Evolutionary conservation across 1,284 basidiomycete genomes (phyloP), one percentile per base, ranked within the genome.

Genomic region (Ganoderma meredithae): DNA sequence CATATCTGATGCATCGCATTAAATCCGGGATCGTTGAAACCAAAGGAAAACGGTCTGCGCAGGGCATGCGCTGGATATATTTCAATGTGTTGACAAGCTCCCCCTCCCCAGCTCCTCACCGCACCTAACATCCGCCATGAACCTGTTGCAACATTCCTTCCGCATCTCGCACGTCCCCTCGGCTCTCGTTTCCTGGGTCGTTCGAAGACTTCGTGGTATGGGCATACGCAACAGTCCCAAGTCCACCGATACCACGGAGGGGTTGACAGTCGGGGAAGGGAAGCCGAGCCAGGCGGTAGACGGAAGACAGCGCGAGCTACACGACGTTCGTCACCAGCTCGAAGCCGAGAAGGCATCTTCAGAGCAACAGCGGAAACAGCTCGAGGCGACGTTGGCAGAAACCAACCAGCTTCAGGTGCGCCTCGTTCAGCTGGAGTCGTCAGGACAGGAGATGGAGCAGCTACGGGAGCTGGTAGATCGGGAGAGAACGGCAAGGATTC

Each of bases 371-470:
- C 27, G 15, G 8, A 17, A 17, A 33, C 19, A 58, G 19, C 33
- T 58, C 55, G 55, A 39, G 36, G n/a, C 33, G 17, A 17, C 33
- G n/a, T 2, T 31, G 36, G 55, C 17, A 12, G 55, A 58, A 13
- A 39, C 7, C 15, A 27, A 10, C 8, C 55, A 39, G 17, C 19
- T 58, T 12, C 55, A 58, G 33, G 19, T 58, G 33, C 55, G 55
- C 33, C 55, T 58, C n/a, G 9, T 22, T 13, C 55, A 58, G n/a
- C 55, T 58, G 33, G 55, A 58, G 55, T 39, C 55, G 55, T 33
- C 31, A 19, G 55, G 8, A 58, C 33, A 22, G 33, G 33, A 39
- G 33, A 19, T 19, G 33, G 55, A 19, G 19, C 31, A 58, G 33
- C 55, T 58, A 19, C 55, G 55, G 17, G 33, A 39, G 55, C 55